Evolutionary conservation across 257 asterid species (phyloP).

Genomic region (Capsicum pubescens): DNA sequence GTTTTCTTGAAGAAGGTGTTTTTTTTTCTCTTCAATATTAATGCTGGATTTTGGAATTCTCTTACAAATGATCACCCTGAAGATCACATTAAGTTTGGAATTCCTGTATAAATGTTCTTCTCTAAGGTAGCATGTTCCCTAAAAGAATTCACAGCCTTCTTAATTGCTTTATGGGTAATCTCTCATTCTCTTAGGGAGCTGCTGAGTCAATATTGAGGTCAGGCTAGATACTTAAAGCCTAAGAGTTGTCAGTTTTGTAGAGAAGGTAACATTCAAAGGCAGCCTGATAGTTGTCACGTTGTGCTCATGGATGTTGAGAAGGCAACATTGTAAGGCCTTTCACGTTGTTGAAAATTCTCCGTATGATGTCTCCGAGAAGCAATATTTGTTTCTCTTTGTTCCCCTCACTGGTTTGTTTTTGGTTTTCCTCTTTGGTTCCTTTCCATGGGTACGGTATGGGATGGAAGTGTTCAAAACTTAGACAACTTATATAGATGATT

Average conservation of each 20-base stretch:
- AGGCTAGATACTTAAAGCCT: neutral
- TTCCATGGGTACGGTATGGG: neutral
- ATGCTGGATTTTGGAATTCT: neutral
- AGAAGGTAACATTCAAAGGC: neutral
- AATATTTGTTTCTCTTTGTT: neutral
- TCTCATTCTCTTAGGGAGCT: neutral
- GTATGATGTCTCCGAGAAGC: neutral
- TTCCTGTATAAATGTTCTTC: neutral
- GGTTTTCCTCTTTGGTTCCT: neutral
- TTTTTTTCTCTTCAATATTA: slow-evolving; percentile 2
- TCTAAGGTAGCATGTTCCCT: neutral
- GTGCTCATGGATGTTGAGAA: slow-evolving; percentile 10
- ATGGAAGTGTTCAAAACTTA: slow-evolving; percentile 7
- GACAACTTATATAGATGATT: slow-evolving; percentile 18
- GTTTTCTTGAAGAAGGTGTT: slow-evolving; percentile 13
- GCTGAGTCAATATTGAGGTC: slow-evolving; percentile 14
- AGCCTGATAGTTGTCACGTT: neutral
- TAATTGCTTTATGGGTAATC: no score
- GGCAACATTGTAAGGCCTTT: neutral
- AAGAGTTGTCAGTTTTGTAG: slow-evolving; percentile 8
- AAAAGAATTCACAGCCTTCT: neutral
- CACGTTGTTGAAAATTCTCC: neutral
- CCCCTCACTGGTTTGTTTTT: neutral
- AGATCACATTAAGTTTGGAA: neutral
- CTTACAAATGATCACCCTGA: neutral